Percentiles rank a stretch among this genome's conserved stretches.
Conservation (phyloP, 2,329 filamentous ascomycete genomes). For the Trichoderma polysporum region DNA sequence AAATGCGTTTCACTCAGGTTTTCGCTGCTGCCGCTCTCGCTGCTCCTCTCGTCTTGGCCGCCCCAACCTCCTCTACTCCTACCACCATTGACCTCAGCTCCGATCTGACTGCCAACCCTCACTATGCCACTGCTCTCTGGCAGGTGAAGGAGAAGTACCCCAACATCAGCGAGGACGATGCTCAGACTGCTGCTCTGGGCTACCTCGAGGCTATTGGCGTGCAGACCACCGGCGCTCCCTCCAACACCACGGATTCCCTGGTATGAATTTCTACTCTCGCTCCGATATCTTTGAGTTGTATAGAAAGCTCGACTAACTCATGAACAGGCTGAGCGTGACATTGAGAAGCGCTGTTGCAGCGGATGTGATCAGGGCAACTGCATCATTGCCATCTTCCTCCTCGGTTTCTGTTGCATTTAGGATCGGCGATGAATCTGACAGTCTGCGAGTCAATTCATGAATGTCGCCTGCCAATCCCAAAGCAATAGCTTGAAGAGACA, state of each 20-base stretch:
- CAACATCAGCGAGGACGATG: not conserved
- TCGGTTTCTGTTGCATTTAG: not conserved
- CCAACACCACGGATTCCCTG: not conserved
- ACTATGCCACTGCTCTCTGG: not conserved
- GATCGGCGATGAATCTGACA: not conserved
- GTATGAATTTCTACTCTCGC: not conserved
- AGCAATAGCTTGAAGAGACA: not conserved
- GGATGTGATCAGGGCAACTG: not conserved
- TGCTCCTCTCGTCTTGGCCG: not conserved
- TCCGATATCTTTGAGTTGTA: no score
- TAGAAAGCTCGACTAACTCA: not conserved
- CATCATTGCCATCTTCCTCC: not conserved
- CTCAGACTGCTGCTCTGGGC: not conserved
- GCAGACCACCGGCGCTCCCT: not conserved
- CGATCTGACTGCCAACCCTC: not conserved
- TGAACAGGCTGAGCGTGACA: not conserved
- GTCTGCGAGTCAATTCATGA: no score
- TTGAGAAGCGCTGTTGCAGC: not conserved
- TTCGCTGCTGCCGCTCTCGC: not conserved
- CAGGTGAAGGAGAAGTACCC: not conserved
- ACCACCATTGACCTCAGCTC: not conserved
- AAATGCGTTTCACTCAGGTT: not conserved
- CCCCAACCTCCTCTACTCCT: not conserved
- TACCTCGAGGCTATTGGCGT: slow-evolving; percentile 1
- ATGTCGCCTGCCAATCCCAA: no score